A percentile compares a stretch with the other conserved stretches of the same genome.
Conservation (phyloP, 352 stramenopile genomes). For the Globisporangium paroecandrum region DNA sequence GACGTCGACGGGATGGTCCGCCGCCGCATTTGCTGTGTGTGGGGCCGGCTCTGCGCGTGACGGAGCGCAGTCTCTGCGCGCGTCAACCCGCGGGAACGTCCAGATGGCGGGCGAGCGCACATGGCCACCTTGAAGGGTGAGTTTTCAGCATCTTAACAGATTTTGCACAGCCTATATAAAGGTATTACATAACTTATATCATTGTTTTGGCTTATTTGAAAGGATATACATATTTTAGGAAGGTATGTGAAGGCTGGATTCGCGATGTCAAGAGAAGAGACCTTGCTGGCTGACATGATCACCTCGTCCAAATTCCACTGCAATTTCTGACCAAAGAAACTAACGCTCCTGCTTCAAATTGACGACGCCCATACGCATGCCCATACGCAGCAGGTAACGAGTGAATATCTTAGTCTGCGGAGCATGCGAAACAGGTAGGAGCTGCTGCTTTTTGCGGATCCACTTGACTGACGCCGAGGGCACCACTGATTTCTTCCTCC, state of each 20-base stretch:
- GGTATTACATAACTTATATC: background rate
- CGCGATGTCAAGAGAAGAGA: background rate
- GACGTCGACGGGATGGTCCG: background rate
- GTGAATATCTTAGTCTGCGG: background rate
- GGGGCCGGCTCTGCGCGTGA: background rate
- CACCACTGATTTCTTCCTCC: background rate
- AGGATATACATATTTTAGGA: background rate
- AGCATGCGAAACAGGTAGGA: background rate
- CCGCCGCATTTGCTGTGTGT: background rate
- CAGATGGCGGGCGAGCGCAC: background rate
- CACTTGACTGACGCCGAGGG: background rate
- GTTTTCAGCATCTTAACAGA: background rate
- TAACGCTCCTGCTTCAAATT: background rate
- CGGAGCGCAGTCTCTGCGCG: background rate
- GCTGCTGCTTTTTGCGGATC: too few species aligned
- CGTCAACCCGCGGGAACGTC: background rate
- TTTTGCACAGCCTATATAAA: background rate
- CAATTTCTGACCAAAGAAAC: background rate
- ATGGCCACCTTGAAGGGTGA: background rate
- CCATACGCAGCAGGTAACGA: background rate
- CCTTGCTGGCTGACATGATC: background rate
- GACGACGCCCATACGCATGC: background rate
- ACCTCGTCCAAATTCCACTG: too few species aligned
- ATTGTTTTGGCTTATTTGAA: background rate
- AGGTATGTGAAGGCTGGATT: background rate